Conservation (phyloP, 148 eudicot species). For the Rheum nobile region DNA sequence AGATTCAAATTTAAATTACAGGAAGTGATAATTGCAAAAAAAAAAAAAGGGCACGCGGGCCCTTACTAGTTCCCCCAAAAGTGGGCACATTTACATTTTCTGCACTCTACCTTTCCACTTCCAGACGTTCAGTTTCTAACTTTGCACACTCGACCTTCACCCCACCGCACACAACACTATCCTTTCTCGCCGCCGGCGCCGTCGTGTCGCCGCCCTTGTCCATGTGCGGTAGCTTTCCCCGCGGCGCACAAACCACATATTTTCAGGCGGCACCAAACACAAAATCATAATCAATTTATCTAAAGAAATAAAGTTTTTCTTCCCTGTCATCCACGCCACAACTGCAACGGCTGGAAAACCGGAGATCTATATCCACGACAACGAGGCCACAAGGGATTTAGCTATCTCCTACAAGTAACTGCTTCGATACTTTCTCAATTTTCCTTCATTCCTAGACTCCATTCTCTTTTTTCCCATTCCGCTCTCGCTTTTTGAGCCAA, state of each 20-base stretch:
- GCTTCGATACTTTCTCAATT: neutral
- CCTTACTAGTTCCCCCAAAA: too few species aligned
- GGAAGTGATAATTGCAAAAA: too few species aligned
- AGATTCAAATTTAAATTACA: too few species aligned
- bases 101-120: neutral
- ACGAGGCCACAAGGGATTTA: neutral
- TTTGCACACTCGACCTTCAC: neutral
- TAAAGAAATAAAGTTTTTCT: neutral
- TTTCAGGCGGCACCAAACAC: neutral
- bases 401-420: neutral
- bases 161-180: neutral
- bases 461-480: slow-evolving; percentile 1
- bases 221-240: neutral
- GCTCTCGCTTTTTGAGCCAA: neutral
- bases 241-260: neutral
- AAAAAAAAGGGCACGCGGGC: too few species aligned
- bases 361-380: slow-evolving; percentile 1
- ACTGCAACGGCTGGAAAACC: slow-evolving; percentile 2
- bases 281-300: neutral
- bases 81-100: neutral
- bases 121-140: neutral
- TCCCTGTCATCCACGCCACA: neutral
- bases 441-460: neutral
- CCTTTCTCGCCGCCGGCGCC: neutral
- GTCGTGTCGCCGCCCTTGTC: neutral